Evolutionary conservation across 108 stramenopile species (phyloP).

Genomic region (Pseudonitzschia pungens): DNA sequence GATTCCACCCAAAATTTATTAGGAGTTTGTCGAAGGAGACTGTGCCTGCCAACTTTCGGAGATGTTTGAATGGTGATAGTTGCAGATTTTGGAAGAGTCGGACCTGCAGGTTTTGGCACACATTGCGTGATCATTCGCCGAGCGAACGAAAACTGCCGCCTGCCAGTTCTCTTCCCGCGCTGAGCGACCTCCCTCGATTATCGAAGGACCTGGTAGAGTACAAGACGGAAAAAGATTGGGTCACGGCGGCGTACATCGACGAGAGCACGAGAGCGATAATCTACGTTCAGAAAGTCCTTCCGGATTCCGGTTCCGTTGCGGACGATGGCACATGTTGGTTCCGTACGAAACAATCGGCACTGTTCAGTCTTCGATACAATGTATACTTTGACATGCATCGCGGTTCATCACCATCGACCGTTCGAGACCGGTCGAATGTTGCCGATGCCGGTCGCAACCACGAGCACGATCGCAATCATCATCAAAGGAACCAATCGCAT

Average conservation of each 20-base stretch:
- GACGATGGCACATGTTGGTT: slow-evolving; percentile 6
- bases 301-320: not conserved
- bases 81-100: slow-evolving; percentile 2
- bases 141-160: not conserved
- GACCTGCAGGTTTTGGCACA: slow-evolving; percentile 10
- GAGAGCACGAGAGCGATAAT: not conserved
- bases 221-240: not conserved
- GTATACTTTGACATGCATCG: not conserved
- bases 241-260: not conserved
- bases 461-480: not conserved
- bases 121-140: not conserved
- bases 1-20: not conserved
- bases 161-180: not conserved
- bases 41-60: not conserved
- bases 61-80: not conserved
- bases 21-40: too few relatives aligned
- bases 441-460: not conserved
- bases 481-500: not conserved
- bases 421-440: not conserved
- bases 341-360: not conserved
- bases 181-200: not conserved
- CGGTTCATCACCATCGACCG: not conserved
- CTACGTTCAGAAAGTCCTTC: not conserved
- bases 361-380: not conserved
- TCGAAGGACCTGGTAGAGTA: not conserved